phyloP scores from a whole-genome alignment of 1,284 basidiomycete species.

The Prillingera fragicola region DNA sequence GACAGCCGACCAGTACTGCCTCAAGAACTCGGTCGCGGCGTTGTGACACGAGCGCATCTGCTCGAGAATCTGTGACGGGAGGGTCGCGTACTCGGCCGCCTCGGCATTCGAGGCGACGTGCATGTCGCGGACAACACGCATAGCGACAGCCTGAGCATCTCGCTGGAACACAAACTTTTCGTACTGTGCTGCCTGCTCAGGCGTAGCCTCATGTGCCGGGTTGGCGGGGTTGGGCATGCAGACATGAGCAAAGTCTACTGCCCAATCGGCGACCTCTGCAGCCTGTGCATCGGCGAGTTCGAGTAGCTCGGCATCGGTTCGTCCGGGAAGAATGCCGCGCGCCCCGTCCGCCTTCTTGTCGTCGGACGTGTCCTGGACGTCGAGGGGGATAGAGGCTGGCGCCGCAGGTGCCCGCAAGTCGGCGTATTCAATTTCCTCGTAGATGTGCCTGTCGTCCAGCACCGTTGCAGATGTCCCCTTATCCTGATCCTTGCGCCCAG shows the following conservation, averaged over 20 bases:
- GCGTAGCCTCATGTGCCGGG: slow-evolving; percentile 8
- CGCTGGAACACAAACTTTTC: slow-evolving; percentile 30
- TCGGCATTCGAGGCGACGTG: slow-evolving; percentile 34
- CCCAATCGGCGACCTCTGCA: slow-evolving; percentile 12
- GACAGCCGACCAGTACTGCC: slow-evolving; percentile 89
- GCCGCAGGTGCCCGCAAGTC: slow-evolving; percentile 69
- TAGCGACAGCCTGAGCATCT: slow-evolving; percentile 30
- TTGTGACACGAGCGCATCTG: slow-evolving; percentile 85
- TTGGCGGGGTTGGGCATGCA: slow-evolving; percentile 31
- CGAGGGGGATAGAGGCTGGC: slow-evolving; percentile 65
- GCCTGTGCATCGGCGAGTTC: slow-evolving; percentile 16
- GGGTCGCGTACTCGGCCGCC: slow-evolving; percentile 56
- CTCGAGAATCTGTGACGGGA: slow-evolving; percentile 70
- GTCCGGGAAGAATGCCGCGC: slow-evolving; percentile 31
- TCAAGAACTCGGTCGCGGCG: slow-evolving; percentile 87
- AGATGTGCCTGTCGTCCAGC: slow-evolving; percentile 35
- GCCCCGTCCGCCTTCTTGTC: slow-evolving; percentile 15
- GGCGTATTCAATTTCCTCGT: slow-evolving; percentile 74
- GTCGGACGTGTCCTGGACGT: slow-evolving; percentile 55
- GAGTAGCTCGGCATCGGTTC: slow-evolving; percentile 58
- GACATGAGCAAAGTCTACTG: slow-evolving; percentile 24
- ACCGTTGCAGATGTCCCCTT: background rate
- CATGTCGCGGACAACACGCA: slow-evolving; percentile 33
- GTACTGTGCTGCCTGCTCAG: slow-evolving; percentile 12
- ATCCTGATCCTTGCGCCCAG: slow-evolving; percentile 7